Percentiles rank a stretch among this genome's conserved stretches.
Evolutionary conservation across 2,329 filamentous ascomycete genomes (phyloP).

Genomic region (Cladobotryum protrusum): DNA sequence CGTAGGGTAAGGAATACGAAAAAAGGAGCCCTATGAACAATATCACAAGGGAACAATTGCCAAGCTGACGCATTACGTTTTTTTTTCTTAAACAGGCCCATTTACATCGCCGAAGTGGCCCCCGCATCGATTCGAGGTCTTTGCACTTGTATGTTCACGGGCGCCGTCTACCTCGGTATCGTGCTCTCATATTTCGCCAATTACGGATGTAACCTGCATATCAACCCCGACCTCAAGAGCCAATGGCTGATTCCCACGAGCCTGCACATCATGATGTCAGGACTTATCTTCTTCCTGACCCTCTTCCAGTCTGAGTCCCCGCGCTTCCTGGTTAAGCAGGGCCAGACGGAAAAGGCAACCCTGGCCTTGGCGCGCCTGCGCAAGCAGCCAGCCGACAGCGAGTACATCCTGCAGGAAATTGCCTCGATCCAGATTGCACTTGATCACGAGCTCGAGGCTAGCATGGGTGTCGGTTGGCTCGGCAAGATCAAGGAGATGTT

Average conservation of each 20-base stretch:
- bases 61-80: no score
- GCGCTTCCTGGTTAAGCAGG: constrained; percentile 62
- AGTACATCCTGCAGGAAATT: constrained; percentile 57
- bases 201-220: constrained; percentile 50
- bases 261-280: constrained; percentile 71
- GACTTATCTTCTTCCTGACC: constrained; percentile 62
- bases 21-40: no score
- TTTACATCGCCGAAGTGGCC: constrained; percentile 68
- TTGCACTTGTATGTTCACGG: constrained; percentile 54
- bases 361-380: constrained; percentile 52
- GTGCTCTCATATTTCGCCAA: constrained; percentile 74
- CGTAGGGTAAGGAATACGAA: constrained; percentile 37
- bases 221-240: constrained; percentile 39
- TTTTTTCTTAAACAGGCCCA: constrained; percentile 34
- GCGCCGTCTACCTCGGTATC: constrained; percentile 66
- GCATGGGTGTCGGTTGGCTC: constrained; percentile 55
- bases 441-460: constrained; percentile 66
- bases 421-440: constrained; percentile 58
- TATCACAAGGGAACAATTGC: no score
- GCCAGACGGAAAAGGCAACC: constrained; percentile 53
- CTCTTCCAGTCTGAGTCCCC: constrained; percentile 66
- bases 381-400: constrained; percentile 51
- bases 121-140: constrained; percentile 65
- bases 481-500: constrained; percentile 66
- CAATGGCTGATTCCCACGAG: constrained; percentile 64